These are phyloP conservation scores for Tubosaeta brunneosetosa DNA, from an alignment of 768 basidiomycete species.

Conservation along the genomic window DNA sequence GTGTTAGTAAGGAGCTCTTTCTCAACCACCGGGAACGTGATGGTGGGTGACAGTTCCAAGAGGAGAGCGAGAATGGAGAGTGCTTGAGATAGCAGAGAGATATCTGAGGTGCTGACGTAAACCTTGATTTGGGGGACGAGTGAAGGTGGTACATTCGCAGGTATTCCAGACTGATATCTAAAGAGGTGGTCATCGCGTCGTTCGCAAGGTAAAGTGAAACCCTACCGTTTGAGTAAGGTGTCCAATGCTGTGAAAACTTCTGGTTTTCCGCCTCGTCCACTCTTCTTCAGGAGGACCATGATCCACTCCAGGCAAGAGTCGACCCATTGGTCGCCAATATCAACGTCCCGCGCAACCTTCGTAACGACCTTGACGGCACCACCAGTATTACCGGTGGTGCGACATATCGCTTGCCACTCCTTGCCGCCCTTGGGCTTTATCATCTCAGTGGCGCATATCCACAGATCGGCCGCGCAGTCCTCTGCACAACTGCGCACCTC, in stretches of 20 bases:
- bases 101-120: conserved; percentile 72
- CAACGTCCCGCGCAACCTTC: conserved; percentile 73
- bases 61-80: conserved; percentile 63
- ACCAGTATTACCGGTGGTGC: conserved; percentile 64
- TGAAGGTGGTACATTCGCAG: conserved; percentile 52
- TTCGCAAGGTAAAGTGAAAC: neutral
- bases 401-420: conserved; percentile 80
- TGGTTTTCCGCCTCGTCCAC: conserved; percentile 69
- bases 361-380: conserved; percentile 78
- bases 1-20: conserved; percentile 58
- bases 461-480: conserved; percentile 78
- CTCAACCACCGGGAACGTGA: conserved; percentile 75
- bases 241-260: conserved; percentile 78
- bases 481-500: conserved; percentile 85
- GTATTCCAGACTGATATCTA: conserved; percentile 47
- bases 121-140: conserved; percentile 72
- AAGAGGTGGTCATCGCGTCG: neutral
- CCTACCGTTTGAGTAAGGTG: conserved; percentile 63
- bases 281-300: conserved; percentile 69
- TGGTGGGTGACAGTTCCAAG: conserved; percentile 58
- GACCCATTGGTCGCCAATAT: conserved; percentile 74
- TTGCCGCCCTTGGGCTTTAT: conserved; percentile 57
- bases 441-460: conserved; percentile 79
- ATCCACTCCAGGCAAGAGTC: conserved; percentile 76
- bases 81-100: conserved; percentile 71